Percentiles rank a stretch among this genome's conserved stretches.
These are phyloP conservation scores for Linderniella brevidens DNA, from an alignment of 257 asterid species.

Conservation along the genomic window DNA sequence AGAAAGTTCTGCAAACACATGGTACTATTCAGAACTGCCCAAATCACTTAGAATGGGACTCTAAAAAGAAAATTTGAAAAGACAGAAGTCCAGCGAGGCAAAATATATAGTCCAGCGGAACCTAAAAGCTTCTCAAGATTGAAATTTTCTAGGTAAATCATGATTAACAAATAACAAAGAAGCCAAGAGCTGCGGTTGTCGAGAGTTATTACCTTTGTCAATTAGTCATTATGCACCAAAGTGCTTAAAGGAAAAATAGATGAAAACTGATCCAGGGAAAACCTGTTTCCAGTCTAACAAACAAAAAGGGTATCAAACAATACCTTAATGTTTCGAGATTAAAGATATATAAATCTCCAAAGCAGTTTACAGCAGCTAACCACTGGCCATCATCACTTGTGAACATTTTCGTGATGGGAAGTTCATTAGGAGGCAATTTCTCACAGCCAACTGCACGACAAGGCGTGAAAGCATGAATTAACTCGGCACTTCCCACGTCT, in stretches of 20 bases:
- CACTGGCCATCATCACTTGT: constrained; percentile 60
- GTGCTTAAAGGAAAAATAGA: background rate
- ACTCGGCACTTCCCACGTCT: constrained; percentile 23
- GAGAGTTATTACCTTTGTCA: too few relatives aligned
- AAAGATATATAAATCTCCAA: constrained; percentile 55
- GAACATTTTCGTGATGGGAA: constrained; percentile 61
- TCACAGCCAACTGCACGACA: constrained; percentile 29
- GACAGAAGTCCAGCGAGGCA: too few relatives aligned
- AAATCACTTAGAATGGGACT: too few relatives aligned
- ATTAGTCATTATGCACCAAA: too few relatives aligned
- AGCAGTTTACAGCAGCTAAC: constrained; percentile 69
- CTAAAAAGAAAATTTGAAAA: too few relatives aligned
- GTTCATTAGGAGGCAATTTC: constrained; percentile 42
- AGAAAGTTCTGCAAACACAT: too few relatives aligned
- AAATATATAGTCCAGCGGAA: too few relatives aligned
- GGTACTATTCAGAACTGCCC: too few relatives aligned
- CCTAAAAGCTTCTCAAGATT: too few relatives aligned
- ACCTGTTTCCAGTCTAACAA: background rate
- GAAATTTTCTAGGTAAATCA: too few relatives aligned
- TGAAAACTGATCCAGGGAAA: background rate
- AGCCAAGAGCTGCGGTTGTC: too few relatives aligned
- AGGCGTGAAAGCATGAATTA: constrained; percentile 38
- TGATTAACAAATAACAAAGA: too few relatives aligned
- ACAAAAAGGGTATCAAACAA: background rate
- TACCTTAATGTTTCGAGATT: constrained; percentile 58